Percentiles rank a stretch among this genome's conserved stretches.
Evolutionary conservation across 2,329 filamentous ascomycete species (phyloP).

Genomic region (Rhinocladiella mackenziei): DNA sequence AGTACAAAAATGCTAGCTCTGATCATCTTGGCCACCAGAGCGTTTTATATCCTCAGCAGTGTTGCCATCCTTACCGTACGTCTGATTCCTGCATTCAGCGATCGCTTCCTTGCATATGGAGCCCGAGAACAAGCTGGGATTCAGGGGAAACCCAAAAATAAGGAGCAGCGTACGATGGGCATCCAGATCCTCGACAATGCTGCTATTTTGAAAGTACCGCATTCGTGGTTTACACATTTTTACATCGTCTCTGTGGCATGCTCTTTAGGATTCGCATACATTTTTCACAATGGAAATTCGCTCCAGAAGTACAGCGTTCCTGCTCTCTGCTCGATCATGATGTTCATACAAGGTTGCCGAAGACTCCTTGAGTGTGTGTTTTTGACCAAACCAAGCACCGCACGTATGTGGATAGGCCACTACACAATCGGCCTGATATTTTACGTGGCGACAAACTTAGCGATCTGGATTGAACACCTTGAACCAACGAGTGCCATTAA

Average conservation of each 20-base stretch:
- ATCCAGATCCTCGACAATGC: slow-evolving; percentile 46
- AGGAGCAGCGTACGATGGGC: slow-evolving; percentile 1
- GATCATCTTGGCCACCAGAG: slow-evolving; percentile 15
- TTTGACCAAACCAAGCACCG: slow-evolving; percentile 59
- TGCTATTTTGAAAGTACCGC: slow-evolving; percentile 64
- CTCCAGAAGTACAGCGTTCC: slow-evolving; percentile 41
- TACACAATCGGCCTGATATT: slow-evolving; percentile 75
- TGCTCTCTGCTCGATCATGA: slow-evolving; percentile 62
- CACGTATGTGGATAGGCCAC: slow-evolving; percentile 80
- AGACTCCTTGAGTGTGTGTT: slow-evolving; percentile 70
- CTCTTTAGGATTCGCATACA: slow-evolving; percentile 66
- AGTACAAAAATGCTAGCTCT: slow-evolving; percentile 2
- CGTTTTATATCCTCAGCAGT: slow-evolving; percentile 26
- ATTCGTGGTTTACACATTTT: slow-evolving; percentile 86
- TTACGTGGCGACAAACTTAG: slow-evolving; percentile 68
- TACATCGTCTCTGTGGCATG: slow-evolving; percentile 68
- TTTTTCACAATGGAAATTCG: slow-evolving; percentile 45
- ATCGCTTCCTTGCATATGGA: slow-evolving; percentile 59
- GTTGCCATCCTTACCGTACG: slow-evolving; percentile 49
- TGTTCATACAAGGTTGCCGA: slow-evolving; percentile 69
- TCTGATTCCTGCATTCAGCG: slow-evolving; percentile 48
- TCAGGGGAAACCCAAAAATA: not conserved
- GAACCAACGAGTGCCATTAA: not conserved
- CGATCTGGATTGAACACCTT: slow-evolving; percentile 70
- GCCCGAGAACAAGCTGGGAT: slow-evolving; percentile 39